Percentiles rank a stretch among this genome's conserved stretches.
phyloP scores from a whole-genome alignment of 345 rosid species.

The Theobroma cacao region DNA sequence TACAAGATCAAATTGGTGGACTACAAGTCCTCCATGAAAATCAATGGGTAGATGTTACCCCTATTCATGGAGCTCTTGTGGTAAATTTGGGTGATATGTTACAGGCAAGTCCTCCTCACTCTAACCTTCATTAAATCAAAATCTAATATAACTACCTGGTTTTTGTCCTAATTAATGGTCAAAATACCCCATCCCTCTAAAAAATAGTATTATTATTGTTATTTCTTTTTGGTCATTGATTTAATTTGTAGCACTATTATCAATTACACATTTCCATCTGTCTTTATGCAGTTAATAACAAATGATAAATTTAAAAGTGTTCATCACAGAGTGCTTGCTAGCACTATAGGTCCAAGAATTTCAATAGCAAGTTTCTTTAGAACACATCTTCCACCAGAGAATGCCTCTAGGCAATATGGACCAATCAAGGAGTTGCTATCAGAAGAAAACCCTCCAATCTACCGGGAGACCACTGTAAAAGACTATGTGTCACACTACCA shows the following conservation, averaged over 20 bases:
- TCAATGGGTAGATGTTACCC: slow-evolving; percentile 35
- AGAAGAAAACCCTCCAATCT: slow-evolving; percentile 21
- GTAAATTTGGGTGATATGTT: slow-evolving; percentile 34
- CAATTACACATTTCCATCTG: background rate
- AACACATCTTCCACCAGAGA: slow-evolving; percentile 2
- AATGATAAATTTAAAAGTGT: slow-evolving; percentile 1
- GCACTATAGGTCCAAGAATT: background rate
- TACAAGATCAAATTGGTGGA: slow-evolving; percentile 49
- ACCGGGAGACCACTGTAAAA: slow-evolving; percentile 10
- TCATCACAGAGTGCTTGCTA: slow-evolving; percentile 1
- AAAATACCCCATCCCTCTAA: too few relatives aligned
- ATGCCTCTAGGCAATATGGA: slow-evolving; percentile 15
- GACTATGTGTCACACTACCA: slow-evolving; percentile 1
- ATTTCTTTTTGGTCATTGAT: too few relatives aligned
- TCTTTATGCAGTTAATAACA: background rate
- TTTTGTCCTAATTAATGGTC: background rate
- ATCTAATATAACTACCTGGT: background rate
- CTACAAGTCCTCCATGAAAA: slow-evolving; percentile 41
- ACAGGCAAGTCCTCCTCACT: slow-evolving; percentile 23
- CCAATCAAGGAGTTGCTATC: slow-evolving; percentile 27
- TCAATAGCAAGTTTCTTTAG: slow-evolving; percentile 12
- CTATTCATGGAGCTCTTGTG: slow-evolving; percentile 28
- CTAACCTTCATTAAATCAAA: background rate
- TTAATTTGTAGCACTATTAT: too few relatives aligned
- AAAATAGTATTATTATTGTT: too few relatives aligned